Conservation (phyloP, 2,329 filamentous ascomycete species). For the Arthroderma sp. region DNA sequence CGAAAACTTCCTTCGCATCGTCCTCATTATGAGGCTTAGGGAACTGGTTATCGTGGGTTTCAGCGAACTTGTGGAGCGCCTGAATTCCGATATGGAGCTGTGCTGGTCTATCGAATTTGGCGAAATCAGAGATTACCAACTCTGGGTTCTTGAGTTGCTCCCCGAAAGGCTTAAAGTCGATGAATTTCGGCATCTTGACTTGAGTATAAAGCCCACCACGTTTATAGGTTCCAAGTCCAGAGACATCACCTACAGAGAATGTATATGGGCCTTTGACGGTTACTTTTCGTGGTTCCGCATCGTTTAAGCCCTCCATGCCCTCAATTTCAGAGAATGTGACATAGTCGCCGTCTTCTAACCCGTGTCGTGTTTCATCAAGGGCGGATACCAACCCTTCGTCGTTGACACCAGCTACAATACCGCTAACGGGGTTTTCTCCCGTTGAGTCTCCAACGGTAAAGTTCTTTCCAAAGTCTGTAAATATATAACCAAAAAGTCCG, state of each 20-base stretch:
- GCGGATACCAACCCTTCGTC: slow-evolving; percentile 85
- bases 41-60: slow-evolving; percentile 55
- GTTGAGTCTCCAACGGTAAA: slow-evolving; percentile 84
- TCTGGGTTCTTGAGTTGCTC: slow-evolving; percentile 74
- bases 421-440: slow-evolving; percentile 73
- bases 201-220: slow-evolving; percentile 83
- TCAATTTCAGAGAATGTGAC: slow-evolving; percentile 89
- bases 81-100: slow-evolving; percentile 89
- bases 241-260: slow-evolving; percentile 91
- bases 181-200: slow-evolving; percentile 94
- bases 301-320: slow-evolving; percentile 82
- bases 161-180: slow-evolving; percentile 75
- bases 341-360: slow-evolving; percentile 89
- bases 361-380: slow-evolving; percentile 86
- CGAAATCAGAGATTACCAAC: slow-evolving; percentile 83
- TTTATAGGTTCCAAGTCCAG: slow-evolving; percentile 72
- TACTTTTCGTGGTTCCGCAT: slow-evolving; percentile 72
- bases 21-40: slow-evolving; percentile 73
- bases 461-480: slow-evolving; percentile 92
- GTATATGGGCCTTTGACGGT: slow-evolving; percentile 93
- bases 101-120: slow-evolving; percentile 89
- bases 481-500: slow-evolving; percentile 87
- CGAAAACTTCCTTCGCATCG: slow-evolving; percentile 67
- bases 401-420: slow-evolving; percentile 82
- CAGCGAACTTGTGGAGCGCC: slow-evolving; percentile 74